Evolutionary conservation across 805 yeast genomes (phyloP), one percentile per base, ranked within the genome.

Genomic region (Alloascoidea africana): DNA sequence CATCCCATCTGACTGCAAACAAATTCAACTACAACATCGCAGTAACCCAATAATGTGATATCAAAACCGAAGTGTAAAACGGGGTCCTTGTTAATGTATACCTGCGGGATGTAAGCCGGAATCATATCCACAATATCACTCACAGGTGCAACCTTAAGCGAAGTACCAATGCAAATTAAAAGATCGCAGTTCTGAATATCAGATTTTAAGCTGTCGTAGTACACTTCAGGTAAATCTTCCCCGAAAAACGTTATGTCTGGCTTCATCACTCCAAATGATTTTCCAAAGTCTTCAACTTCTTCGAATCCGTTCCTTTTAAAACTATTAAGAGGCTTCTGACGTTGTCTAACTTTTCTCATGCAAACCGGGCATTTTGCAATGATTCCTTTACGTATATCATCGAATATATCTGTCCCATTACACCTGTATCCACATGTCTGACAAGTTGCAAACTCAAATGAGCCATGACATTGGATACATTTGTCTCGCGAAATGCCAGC

Each of bases 171-270:
- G 53, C 94, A 80, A 3, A 86, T 65, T 34, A 87, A 59, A 39
- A 86, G 60, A 55, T 87, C 96, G 55, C 94, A 83, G 51, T 87
- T 96, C 8, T 8, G 13, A 8, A 8, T 23, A 23, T 23, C 30
- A 8, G n/a, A 8, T 23, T 23, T 23, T 11, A 63, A 48, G 18
- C 62, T 53, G 34, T 67, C 66, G 46, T 84, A 86, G 50, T 77
- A 86, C 36, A 65, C 56, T 11, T 63, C 62, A 1, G 96, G 95
- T 40, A 86, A 61, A 11, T 76, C 72, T 54, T 86, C 96, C 13
- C 94, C 94, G 47, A 86, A 86, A 51, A 86, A 86, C 0, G 94
- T 85, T 42, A 86, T 86, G 52, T 86, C 94, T 0, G 96, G 96
- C 53, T 87, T 86, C 69, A 83, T 66, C 2, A 85, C 91, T 13